Evolutionary conservation across 1,284 basidiomycete species (phyloP).

Genomic region (Malassezia arunalokei): DNA sequence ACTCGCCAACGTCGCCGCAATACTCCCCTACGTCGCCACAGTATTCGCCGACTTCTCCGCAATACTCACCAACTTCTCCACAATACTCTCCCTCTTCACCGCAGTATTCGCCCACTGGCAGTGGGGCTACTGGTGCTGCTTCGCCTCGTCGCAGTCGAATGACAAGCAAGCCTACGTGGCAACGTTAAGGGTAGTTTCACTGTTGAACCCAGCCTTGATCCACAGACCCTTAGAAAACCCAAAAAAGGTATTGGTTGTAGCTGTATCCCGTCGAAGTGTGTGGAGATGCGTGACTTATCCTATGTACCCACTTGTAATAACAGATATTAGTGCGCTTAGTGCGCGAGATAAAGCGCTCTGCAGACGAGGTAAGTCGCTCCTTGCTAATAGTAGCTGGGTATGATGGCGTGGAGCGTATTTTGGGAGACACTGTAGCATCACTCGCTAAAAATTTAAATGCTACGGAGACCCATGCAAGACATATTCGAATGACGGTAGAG

Average conservation of each 20-base stretch:
- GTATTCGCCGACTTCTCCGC: constrained; percentile 39
- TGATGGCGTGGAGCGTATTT: constrained; percentile 1
- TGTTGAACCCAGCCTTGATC: too few species aligned
- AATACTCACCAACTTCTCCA: constrained; percentile 42
- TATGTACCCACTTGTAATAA: not conserved
- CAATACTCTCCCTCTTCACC: constrained; percentile 51
- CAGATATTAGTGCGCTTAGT: not conserved
- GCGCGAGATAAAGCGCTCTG: constrained; percentile 11
- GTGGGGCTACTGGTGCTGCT: constrained; percentile 22
- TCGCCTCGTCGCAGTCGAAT: constrained; percentile 36
- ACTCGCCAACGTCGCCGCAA: constrained; percentile 36
- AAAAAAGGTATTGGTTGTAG: too few species aligned
- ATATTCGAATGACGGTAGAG: not conserved
- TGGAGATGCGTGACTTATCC: too few species aligned
- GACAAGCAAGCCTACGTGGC: constrained; percentile 37
- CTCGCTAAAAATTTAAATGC: constrained; percentile 3
- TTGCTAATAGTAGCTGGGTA: constrained; percentile 2
- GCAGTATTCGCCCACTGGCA: constrained; percentile 29
- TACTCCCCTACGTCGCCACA: constrained; percentile 37
- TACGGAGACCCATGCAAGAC: not conserved
- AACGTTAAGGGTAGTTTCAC: constrained; percentile 17
- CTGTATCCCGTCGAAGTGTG: too few species aligned
- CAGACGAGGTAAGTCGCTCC: constrained; percentile 9
- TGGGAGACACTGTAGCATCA: not conserved
- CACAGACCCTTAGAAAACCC: too few species aligned